Base-by-base conservation (phyloP, 345 rosid genomes). In the Balakata baccata region DNA sequence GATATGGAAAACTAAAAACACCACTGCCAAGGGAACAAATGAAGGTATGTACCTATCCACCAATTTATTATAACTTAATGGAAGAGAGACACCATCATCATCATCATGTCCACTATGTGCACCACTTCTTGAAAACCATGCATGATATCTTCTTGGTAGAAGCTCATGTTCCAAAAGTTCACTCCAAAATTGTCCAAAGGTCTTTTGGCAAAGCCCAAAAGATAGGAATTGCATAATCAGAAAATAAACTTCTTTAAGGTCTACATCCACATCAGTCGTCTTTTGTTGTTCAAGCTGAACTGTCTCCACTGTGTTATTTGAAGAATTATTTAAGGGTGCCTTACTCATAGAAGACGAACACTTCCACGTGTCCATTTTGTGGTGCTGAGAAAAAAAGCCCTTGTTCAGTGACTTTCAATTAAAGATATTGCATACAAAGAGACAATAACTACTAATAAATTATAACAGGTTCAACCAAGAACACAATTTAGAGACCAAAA, bases 131-230 rank as follows among this genome's bases (percentile, higher is more conserved):
- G 97, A 89, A 86, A 86, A 92, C 91, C 91, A 88, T 67, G 95
- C 92, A 87, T 94, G 98, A 84, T 87, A 92, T 85, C 98, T 90
- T 81, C 98, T 90, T 23, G 97, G 97, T 68, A 92, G 81, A 86
- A 94, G 98, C 75, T 86, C 88, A 63, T 89, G 89, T 65, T 90
- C 97, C 79, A 87, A 82, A 82, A 92, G 87, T 74, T 94, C 98
- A 78, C 85, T 79, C 81, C 82, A 78, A 47, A 94, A 82, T 60
- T 81, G 88, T 43, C 77, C 85, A 74, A 83, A 85, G 73, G 95
- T 86, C 79, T 83, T 85, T 68, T 90, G 82, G 73, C 96, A 94
- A 51, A 94, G 98, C 59, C 97, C 90, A 70, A 83, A 76, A 62
- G 98, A 94, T 77, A 94, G 86, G 81, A 94, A 92, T 81, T 87